These are phyloP conservation scores for Xylaria sp. DNA, from an alignment of 2,329 filamentous ascomycete species.

Conservation along the genomic window DNA sequence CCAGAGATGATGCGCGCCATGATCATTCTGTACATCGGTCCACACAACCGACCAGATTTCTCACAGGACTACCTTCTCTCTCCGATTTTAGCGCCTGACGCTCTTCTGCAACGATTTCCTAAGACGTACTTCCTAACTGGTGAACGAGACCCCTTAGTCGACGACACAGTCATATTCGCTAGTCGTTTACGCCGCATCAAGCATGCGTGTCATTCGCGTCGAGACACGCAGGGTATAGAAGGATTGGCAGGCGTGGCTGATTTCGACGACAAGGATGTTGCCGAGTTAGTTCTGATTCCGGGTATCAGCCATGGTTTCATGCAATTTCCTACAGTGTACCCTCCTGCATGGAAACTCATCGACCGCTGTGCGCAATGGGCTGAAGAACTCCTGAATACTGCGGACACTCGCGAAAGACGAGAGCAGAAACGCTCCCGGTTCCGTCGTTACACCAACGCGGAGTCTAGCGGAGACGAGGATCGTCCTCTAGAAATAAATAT, in stretches of 20 bases:
- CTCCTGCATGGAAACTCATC: slow-evolving; percentile 89
- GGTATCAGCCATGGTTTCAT: slow-evolving; percentile 94
- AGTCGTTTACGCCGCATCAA: slow-evolving; percentile 86
- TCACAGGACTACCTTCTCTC: slow-evolving; percentile 89
- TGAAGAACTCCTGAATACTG: slow-evolving; percentile 73
- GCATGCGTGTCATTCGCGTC: slow-evolving; percentile 61
- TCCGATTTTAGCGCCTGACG: slow-evolving; percentile 87
- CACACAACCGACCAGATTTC: slow-evolving; percentile 93
- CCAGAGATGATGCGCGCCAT: slow-evolving; percentile 99
- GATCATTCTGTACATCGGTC: slow-evolving; percentile 97
- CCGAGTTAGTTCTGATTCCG: slow-evolving; percentile 85
- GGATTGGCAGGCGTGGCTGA: slow-evolving; percentile 58
- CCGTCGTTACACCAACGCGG: slow-evolving; percentile 63
- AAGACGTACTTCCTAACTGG: slow-evolving; percentile 95
- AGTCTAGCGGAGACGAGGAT: slow-evolving; percentile 82
- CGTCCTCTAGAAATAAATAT: slow-evolving; percentile 82
- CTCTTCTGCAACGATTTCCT: slow-evolving; percentile 84
- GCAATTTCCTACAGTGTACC: slow-evolving; percentile 88
- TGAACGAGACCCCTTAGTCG: slow-evolving; percentile 92
- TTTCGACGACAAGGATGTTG: slow-evolving; percentile 78
- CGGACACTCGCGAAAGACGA: slow-evolving; percentile 54
- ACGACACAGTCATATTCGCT: slow-evolving; percentile 96
- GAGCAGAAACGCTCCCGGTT: slow-evolving; percentile 33
- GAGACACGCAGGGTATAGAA: slow-evolving; percentile 64
- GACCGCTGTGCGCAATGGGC: slow-evolving; percentile 84